Conservation (phyloP, 2,329 filamentous ascomycete genomes). For the Cytospora piceae region DNA sequence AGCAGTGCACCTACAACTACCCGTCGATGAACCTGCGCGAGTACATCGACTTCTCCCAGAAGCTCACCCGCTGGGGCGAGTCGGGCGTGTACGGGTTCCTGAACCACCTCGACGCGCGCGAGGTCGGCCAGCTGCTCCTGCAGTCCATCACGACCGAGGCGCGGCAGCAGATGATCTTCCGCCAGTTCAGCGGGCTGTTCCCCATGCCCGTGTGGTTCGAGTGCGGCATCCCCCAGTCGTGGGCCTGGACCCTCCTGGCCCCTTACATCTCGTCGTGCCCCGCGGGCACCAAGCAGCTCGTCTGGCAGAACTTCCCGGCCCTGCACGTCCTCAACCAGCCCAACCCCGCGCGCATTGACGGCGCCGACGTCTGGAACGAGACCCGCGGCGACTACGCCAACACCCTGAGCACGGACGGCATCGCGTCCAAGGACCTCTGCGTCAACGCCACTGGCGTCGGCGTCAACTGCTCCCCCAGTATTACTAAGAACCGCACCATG, state of each 20-base stretch:
- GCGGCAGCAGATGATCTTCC: constrained; percentile 82
- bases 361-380: constrained; percentile 65
- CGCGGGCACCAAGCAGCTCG: constrained; percentile 69
- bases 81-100: constrained; percentile 81
- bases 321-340: constrained; percentile 76
- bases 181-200: constrained; percentile 78
- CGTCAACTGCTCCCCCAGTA: constrained; percentile 64
- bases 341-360: constrained; percentile 70
- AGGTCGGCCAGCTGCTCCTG: constrained; percentile 72
- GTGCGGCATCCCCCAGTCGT: constrained; percentile 78
- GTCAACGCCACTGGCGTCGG: constrained; percentile 57
- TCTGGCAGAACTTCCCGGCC: constrained; percentile 84
- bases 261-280: constrained; percentile 82
- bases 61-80: constrained; percentile 81
- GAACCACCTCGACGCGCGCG: constrained; percentile 74
- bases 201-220: constrained; percentile 86
- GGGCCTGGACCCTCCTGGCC: constrained; percentile 81
- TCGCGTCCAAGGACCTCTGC: constrained; percentile 55
- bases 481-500: constrained; percentile 69
- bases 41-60: constrained; percentile 83
- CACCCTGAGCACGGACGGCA: constrained; percentile 54
- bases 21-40: constrained; percentile 75
- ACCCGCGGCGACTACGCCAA: constrained; percentile 63
- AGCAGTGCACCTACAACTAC: constrained; percentile 82
- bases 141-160: constrained; percentile 80